A percentile compares a stretch with the other conserved stretches of the same genome.
These are phyloP conservation scores for Hypoxylon trugodes DNA, from an alignment of 495 filamentous ascomycete genomes.

Conservation along the genomic window DNA sequence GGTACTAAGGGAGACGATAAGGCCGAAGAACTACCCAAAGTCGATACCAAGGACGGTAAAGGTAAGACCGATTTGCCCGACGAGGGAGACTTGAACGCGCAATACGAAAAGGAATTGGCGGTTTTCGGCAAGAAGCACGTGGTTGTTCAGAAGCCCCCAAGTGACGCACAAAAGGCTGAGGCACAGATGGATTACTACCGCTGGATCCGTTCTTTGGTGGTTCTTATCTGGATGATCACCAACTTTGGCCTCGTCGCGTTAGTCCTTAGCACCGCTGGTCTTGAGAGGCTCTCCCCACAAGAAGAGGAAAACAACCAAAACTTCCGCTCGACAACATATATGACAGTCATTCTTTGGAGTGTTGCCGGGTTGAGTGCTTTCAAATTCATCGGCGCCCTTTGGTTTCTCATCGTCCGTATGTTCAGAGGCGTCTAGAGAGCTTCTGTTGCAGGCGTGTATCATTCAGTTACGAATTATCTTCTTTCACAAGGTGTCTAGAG, in stretches of 20 bases:
- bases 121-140: slow-evolving; percentile 75
- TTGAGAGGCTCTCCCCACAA: slow-evolving; percentile 68
- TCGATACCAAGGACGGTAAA: slow-evolving; percentile 89
- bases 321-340: slow-evolving; percentile 75
- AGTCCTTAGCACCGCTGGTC: slow-evolving; percentile 84
- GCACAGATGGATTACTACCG: slow-evolving; percentile 99
- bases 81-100: slow-evolving; percentile 79
- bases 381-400: slow-evolving; percentile 89
- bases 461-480: background rate
- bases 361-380: slow-evolving; percentile 88
- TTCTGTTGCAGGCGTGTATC: background rate
- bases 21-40: slow-evolving; percentile 79
- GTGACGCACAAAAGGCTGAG: slow-evolving; percentile 68
- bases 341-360: slow-evolving; percentile 89
- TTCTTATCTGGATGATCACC: slow-evolving; percentile 94
- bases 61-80: slow-evolving; percentile 95
- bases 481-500: slow-evolving; percentile 2
- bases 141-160: slow-evolving; percentile 68
- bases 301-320: slow-evolving; percentile 56
- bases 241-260: slow-evolving; percentile 90
- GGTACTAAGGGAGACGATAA: slow-evolving; percentile 96
- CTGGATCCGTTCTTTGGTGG: slow-evolving; percentile 89
- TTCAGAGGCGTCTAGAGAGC: slow-evolving; percentile 69
- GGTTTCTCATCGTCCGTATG: slow-evolving; percentile 94
- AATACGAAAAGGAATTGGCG: slow-evolving; percentile 86